Percentiles rank a stretch among this genome's conserved stretches.
phyloP scores from a whole-genome alignment of 805 yeast species.

The Kluyveromyces nonfermentans region DNA sequence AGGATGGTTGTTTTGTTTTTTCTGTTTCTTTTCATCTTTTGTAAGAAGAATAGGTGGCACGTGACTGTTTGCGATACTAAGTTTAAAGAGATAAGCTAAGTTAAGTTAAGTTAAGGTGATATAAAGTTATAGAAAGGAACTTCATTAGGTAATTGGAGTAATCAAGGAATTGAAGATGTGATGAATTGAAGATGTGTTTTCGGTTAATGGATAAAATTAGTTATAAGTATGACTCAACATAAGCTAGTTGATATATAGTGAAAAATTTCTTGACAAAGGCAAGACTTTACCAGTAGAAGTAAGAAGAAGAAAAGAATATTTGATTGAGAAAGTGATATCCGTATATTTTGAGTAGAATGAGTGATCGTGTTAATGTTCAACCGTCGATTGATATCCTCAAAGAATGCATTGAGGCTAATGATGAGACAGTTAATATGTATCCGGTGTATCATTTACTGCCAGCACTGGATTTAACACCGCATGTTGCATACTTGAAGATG shows the following conservation, averaged over 20 bases:
- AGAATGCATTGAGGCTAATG: conserved; percentile 32
- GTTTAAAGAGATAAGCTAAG: too few relatives aligned
- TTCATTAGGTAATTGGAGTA: too few relatives aligned
- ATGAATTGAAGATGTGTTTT: too few relatives aligned
- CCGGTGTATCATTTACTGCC: conserved; percentile 71
- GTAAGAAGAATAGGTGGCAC: too few relatives aligned
- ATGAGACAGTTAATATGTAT: conserved; percentile 52
- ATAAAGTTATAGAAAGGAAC: too few relatives aligned
- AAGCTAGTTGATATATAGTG: background rate
- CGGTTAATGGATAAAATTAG: too few relatives aligned
- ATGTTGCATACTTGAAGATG: conserved; percentile 78
- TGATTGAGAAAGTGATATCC: background rate
- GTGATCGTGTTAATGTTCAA: conserved; percentile 29
- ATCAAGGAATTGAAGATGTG: too few relatives aligned
- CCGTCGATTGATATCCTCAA: conserved; percentile 42
- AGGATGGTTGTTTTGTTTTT: too few relatives aligned
- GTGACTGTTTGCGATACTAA: too few relatives aligned
- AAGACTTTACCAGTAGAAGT: background rate
- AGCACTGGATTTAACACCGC: conserved; percentile 78
- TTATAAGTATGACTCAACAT: background rate
- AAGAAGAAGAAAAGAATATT: background rate
- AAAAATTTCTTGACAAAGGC: background rate
- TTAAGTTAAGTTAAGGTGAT: too few relatives aligned
- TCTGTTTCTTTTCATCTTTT: too few relatives aligned
- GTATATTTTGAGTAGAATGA: background rate